phyloP scores from a whole-genome alignment of 1,139 yeast species.

The Debaryomyces robertsiae region DNA sequence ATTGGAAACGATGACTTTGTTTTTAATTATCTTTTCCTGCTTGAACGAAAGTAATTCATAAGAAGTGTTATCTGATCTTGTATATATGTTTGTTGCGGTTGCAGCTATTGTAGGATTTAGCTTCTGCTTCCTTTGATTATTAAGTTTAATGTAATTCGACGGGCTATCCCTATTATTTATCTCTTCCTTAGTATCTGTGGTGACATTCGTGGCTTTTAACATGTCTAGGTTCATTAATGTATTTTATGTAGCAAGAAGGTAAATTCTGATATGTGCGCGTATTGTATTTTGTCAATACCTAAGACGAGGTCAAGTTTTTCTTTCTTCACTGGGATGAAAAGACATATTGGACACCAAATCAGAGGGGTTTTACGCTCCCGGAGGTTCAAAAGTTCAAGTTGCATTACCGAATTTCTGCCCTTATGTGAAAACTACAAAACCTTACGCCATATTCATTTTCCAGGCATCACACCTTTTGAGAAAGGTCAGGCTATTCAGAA shows the following conservation, averaged over 20 bases:
- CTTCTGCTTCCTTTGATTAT: not conserved
- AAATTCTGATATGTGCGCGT: too few relatives aligned
- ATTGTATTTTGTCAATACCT: too few relatives aligned
- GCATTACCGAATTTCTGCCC: constrained; percentile 32
- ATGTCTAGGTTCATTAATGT: too few relatives aligned
- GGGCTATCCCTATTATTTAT: not conserved
- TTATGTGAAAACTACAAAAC: constrained; percentile 38
- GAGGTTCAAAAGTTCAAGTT: constrained; percentile 14
- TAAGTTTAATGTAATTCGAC: not conserved
- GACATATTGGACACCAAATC: not conserved
- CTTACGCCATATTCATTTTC: constrained; percentile 66
- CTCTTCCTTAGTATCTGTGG: too few relatives aligned
- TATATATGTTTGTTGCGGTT: not conserved
- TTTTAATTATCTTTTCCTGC: constrained; percentile 5
- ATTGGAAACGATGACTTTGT: constrained; percentile 8
- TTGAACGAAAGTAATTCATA: constrained; percentile 4
- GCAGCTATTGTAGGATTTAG: not conserved
- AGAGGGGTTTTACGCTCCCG: not conserved
- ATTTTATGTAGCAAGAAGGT: too few relatives aligned
- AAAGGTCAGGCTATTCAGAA: constrained; percentile 68
- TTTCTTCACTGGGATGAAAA: not conserved
- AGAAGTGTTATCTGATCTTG: not conserved
- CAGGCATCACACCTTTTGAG: constrained; percentile 53
- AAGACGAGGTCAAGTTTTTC: too few relatives aligned
- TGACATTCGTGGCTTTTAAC: too few relatives aligned